Conservation (phyloP, 2,329 filamentous ascomycete genomes). For the Xylariaceae sp. region DNA sequence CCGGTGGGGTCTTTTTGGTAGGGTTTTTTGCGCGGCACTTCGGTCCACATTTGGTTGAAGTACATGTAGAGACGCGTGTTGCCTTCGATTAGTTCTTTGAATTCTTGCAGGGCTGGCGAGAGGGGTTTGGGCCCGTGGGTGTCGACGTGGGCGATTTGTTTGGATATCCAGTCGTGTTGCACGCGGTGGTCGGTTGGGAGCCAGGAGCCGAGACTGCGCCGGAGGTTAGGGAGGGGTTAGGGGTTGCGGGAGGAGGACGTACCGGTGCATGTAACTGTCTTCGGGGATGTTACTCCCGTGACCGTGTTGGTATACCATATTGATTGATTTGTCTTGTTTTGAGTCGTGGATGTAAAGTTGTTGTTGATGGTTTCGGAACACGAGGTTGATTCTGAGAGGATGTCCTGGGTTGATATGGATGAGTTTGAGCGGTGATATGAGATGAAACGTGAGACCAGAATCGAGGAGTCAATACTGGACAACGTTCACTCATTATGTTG, state of each 20-base stretch:
- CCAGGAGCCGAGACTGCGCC: slow-evolving; percentile 45
- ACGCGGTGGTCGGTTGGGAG: slow-evolving; percentile 58
- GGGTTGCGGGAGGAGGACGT: slow-evolving; percentile 16
- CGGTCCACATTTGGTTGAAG: slow-evolving; percentile 62
- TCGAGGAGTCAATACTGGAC: not conserved
- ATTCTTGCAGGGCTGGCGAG: slow-evolving; percentile 57
- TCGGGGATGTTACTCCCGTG: slow-evolving; percentile 48
- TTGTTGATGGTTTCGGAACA: not conserved
- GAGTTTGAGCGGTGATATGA: not conserved
- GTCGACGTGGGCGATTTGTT: slow-evolving; percentile 51
- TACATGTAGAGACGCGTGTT: slow-evolving; percentile 62
- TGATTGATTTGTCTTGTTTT: not conserved
- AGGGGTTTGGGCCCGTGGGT: slow-evolving; percentile 44
- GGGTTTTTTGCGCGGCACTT: slow-evolving; percentile 55
- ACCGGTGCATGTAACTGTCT: slow-evolving; percentile 44
- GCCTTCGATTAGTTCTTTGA: slow-evolving; percentile 60
- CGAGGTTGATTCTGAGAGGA: not conserved
- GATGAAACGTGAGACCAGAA: not conserved
- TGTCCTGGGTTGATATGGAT: not conserved
- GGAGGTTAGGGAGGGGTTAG: not conserved
- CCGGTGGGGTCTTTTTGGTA: slow-evolving; percentile 58
- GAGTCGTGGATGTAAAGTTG: not conserved
- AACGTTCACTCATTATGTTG: slow-evolving; percentile 25
- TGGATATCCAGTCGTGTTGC: slow-evolving; percentile 58
- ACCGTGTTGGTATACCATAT: slow-evolving; percentile 48